Evolutionary conservation across 1,139 yeast species (phyloP).

Genomic region (Taphrina populina): DNA sequence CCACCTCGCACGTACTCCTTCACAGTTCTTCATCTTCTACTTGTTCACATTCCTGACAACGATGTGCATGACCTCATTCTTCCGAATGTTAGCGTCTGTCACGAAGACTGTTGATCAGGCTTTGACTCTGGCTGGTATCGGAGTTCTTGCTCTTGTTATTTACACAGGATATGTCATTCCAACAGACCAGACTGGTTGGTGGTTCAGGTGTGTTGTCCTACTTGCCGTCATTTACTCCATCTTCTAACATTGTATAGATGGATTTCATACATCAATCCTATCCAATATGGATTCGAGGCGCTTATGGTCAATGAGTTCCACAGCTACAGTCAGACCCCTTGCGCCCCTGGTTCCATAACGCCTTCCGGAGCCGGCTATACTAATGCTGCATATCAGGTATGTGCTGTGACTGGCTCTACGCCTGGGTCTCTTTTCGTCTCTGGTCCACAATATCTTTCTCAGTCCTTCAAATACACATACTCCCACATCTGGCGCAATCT

Average conservation of each 20-base stretch:
- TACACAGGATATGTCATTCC: constrained; percentile 64
- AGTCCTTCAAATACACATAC: constrained; percentile 53
- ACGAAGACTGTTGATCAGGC: constrained; percentile 60
- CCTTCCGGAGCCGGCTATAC: constrained; percentile 50
- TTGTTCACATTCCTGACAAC: constrained; percentile 53
- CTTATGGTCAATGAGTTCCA: constrained; percentile 61
- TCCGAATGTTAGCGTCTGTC: constrained; percentile 60
- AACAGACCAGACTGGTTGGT: constrained; percentile 40
- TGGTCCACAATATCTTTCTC: constrained; percentile 59
- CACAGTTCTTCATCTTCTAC: constrained; percentile 60
- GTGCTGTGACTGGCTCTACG: constrained; percentile 62
- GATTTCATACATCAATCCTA: constrained; percentile 60
- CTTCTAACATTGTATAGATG: constrained; percentile 51
- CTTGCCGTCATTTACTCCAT: constrained; percentile 60
- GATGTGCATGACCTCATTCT: constrained; percentile 57
- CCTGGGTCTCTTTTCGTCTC: constrained; percentile 57
- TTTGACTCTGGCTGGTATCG: constrained; percentile 60
- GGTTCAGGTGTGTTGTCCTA: constrained; percentile 20
- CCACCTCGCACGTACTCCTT: constrained; percentile 57
- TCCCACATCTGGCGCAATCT: constrained; percentile 79
- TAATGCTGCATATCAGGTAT: constrained; percentile 51
- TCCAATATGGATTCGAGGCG: constrained; percentile 58
- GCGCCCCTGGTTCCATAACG: constrained; percentile 48
- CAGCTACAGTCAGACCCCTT: constrained; percentile 50
- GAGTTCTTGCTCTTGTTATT: constrained; percentile 55